Evolutionary conservation across 352 stramenopile genomes (phyloP).

Genomic region (Pythium plurisporium): DNA sequence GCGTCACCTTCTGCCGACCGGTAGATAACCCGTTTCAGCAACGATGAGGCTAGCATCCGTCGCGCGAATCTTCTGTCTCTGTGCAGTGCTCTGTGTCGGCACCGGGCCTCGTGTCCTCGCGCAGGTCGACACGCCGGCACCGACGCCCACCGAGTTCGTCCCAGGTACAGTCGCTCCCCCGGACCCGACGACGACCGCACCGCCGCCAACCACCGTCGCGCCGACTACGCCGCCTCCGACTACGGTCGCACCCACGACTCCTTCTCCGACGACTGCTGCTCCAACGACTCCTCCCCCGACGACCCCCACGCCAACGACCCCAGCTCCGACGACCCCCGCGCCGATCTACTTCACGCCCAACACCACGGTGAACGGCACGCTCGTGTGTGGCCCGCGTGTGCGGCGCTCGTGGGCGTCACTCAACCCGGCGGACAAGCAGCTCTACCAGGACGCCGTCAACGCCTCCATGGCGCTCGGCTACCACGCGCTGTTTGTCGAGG

Average conservation of each 20-base stretch:
- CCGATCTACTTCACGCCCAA: slow-evolving; percentile 12
- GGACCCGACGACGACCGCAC: neutral
- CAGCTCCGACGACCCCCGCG: neutral
- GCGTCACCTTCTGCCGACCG: slow-evolving; percentile 1
- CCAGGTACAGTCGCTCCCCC: slow-evolving; percentile 1
- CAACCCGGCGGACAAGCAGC: slow-evolving; percentile 40
- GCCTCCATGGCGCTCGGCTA: slow-evolving; percentile 44
- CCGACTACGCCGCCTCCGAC: neutral
- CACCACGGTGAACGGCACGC: slow-evolving; percentile 12
- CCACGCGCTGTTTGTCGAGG: slow-evolving; percentile 53
- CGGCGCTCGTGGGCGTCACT: slow-evolving; percentile 46
- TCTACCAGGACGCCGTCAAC: slow-evolving; percentile 60
- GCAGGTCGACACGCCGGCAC: neutral
- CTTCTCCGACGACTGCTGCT: neutral
- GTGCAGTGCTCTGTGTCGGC: neutral
- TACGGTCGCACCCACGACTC: neutral
- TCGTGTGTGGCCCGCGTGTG: slow-evolving; percentile 37
- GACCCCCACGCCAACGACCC: neutral
- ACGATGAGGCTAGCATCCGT: neutral
- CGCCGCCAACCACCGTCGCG: neutral
- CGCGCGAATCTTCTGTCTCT: slow-evolving; percentile 2
- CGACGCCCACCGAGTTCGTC: neutral
- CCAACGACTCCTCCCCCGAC: slow-evolving; percentile 1
- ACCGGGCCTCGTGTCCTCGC: neutral
- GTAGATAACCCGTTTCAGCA: neutral